Evolutionary conservation across 306 rosid genomes (phyloP), one percentile per base, ranked within the genome.

Genomic region (Malus sylvestris): DNA sequence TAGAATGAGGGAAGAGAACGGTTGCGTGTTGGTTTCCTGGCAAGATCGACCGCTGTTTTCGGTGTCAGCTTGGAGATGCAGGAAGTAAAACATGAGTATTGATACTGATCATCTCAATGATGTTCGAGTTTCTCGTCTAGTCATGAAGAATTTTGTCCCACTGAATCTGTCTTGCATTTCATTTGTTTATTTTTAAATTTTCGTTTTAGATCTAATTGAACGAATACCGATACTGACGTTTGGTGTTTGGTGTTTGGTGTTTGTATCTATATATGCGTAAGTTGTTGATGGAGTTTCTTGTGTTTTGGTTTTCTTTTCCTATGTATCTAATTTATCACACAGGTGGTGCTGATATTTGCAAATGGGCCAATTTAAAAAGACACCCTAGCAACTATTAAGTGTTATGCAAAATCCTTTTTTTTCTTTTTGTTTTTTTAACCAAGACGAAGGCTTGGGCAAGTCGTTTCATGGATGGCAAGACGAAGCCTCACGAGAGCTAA

Each of bases 41-140:
- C 96, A 93, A 77, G 97, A 93, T 19, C 76, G 97, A 19, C 81
- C 97, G 15, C 71, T 93, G 83, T 93, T 84, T 80, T 88, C 97
- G 4, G 70, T 89, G 40, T 87, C 98, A 20, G 93, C 96, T 66
- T 93, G 98, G 98, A 88, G 97, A 80, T 75, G 93, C 73, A 91
- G 91, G 82, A 91, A 85, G 86, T 93, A 75, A 81, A 69, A 74
- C 70, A 27, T 62, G 53, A 64, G n/a, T 67, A 19, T 63, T 60
- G 58, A 68, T 13, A 68, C 11, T 10, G 71, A 67, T n/a, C 20
- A 22, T 40, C 20, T 15, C n/a, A 23, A 23, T 30, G 18, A 52
- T 40, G 30, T 76, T 67, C 20, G 27, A 68, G 51, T 4, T 13
- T 65, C 40, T 66, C 67, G 58, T 40, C 53, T 76, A 40, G 3